Evolutionary conservation across 495 filamentous ascomycete species (phyloP).

Genomic region (Tuber microsphaerosporum): DNA sequence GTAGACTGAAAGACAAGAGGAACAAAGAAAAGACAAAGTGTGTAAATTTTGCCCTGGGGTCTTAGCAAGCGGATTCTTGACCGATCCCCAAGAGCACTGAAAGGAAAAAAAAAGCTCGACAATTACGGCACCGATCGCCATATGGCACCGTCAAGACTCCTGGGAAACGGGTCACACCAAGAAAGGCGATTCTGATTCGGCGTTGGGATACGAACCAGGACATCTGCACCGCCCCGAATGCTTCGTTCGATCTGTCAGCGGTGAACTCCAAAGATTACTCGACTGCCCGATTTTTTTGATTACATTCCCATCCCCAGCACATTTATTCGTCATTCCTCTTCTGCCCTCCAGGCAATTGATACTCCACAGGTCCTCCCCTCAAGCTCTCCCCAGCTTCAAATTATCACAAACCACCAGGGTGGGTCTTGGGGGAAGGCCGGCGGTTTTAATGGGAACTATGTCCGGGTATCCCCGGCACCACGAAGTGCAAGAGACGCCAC

Average conservation of each 20-base stretch:
- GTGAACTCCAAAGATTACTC: constrained; percentile 3
- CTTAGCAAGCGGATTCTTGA: neutral
- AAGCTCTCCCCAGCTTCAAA: neutral
- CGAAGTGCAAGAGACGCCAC: neutral
- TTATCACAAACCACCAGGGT: neutral
- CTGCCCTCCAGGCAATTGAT: neutral
- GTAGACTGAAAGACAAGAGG: neutral
- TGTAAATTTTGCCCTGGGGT: neutral
- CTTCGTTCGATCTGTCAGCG: neutral
- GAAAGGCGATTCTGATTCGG: neutral
- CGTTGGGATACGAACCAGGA: neutral
- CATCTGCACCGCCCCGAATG: neutral
- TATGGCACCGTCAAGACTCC: neutral
- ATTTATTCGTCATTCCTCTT: neutral
- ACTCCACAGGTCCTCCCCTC: neutral
- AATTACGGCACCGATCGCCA: neutral
- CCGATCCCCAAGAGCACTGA: neutral
- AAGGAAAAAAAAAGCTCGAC: neutral
- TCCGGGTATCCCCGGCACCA: neutral
- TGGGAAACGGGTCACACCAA: neutral
- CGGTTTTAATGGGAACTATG: neutral
- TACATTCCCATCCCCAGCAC: neutral
- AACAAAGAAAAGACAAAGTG: neutral
- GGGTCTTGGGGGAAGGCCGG: neutral
- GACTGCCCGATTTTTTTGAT: neutral